Evolutionary conservation across 2,329 filamentous ascomycete species (phyloP), one percentile per base, ranked within the genome.

Genomic region (Alternaria metachromatica): DNA sequence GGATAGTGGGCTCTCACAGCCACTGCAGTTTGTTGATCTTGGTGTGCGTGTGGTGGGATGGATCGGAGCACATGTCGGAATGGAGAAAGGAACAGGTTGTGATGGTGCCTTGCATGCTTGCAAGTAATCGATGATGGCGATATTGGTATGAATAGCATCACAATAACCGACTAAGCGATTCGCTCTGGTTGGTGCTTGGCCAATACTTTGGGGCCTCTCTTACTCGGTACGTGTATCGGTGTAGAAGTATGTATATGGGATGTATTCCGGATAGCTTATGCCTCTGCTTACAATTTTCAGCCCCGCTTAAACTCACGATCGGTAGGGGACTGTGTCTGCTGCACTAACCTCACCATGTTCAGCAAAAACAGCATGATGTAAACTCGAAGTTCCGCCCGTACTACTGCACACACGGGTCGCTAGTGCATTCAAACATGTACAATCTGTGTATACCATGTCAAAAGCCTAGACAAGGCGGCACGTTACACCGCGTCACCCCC

Each of bases 11-110:
- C 13, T 41, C 37, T 11, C 20, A 18, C 9, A 53, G 12, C 37
- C 28, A 21, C 49, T n/a, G 49, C 21, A 53, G 30, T 53, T 53
- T 53, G 49, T 28, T 53, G 30, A 53, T 53, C 49, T 53, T 53
- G 28, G 28, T 53, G 49, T 37, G 49, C 18, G 49, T 53, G 49
- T 53, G 49, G 49, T 53, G 49, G 49, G 37, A 18, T 37, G 12
- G 6, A 53, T 53, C 49, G 20, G 28, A 53, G 20, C 18, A 37
- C 49, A 37, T 37, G 49, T 53, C 28, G 28, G 49, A 53, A 15
- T 37, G 21, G 49, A 41, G 20, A 41, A 41, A 33, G 20, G 30
- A 8, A 41, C 37, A 41, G 49, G 11, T 13, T 53, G 46, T 30
- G 13, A 51, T 23, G 13, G 28, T 28, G 28, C 33, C 49, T 51